Evolutionary conservation across 345 rosid species (phyloP).

Genomic region (Aurinia saxatilis): DNA sequence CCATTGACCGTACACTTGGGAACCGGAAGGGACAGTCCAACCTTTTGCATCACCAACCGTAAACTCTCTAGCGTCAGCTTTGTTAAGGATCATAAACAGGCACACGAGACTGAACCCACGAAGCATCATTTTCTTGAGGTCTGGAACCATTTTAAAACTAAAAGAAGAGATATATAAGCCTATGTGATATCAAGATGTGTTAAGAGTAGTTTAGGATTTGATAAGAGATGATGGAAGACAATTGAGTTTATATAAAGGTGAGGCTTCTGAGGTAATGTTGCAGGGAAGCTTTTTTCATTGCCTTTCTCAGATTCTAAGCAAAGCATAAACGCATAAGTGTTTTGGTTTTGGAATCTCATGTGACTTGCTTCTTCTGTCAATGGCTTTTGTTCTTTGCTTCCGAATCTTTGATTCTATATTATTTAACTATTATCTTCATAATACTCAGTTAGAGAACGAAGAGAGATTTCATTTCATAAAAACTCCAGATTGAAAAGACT

Average conservation of each 20-base stretch:
- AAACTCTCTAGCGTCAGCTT: constrained; percentile 49
- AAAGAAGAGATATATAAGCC: background rate
- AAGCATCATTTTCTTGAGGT: constrained; percentile 17
- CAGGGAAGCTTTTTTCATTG: constrained; percentile 44
- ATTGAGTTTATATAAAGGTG: constrained; percentile 46
- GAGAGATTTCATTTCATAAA: background rate
- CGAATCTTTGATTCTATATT: background rate
- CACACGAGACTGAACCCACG: constrained; percentile 24
- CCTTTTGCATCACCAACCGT: constrained; percentile 50
- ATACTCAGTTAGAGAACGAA: background rate
- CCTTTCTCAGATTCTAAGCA: constrained; percentile 44
- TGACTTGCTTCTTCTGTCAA: constrained; percentile 19
- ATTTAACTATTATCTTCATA: background rate
- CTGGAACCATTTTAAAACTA: constrained; percentile 16
- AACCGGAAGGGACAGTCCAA: constrained; percentile 52
- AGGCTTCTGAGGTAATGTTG: constrained; percentile 38
- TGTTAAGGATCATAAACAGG: constrained; percentile 33
- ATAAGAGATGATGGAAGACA: constrained; percentile 12
- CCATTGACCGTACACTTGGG: constrained; percentile 49
- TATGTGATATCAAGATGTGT: background rate
- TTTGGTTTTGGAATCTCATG: constrained; percentile 29
- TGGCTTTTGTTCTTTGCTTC: constrained; percentile 26
- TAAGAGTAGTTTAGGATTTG: constrained; percentile 10
- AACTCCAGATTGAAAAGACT: constrained; percentile 5
- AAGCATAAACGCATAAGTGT: constrained; percentile 47